Evolutionary conservation across 2,329 filamentous ascomycete species (phyloP), one percentile per base, ranked within the genome.

Genomic region (Septoria petroselini): DNA sequence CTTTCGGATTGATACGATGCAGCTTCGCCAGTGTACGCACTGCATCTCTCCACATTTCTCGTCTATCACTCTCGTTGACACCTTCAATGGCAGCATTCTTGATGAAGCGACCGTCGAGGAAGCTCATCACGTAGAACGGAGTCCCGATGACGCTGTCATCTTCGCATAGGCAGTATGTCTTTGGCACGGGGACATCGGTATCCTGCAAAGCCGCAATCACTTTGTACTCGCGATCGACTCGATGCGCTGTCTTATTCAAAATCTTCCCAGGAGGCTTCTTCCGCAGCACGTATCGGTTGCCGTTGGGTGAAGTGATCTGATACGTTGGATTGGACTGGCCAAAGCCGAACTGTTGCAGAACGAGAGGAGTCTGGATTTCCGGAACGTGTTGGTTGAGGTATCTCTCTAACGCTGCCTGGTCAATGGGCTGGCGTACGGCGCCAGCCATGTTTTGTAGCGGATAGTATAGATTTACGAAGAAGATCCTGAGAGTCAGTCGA

Each of bases 111-210:
- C 93, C 93, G 64, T 95, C 87, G 53, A 97, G 77, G 68, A 93
- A 97, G 67, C 89, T 84, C 93, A 98, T 97, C 64, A 97, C 84
- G 73, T 98, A 97, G 70, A 97, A 98, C 3, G 90, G 82, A 3
- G 91, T 97, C 46, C 91, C 93, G 56, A 97, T 77, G 30, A 97
- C 77, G 50, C 71, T 73, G 29, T 77, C 74, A 71, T 97, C 91
- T 69, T 94, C 86, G 72, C 93, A 98, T 14, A 97, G 79, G 63
- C 84, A 85, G 68, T 89, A 85, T 7, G 88, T 81, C 67, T 80
- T 84, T 6, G 93, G 93, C 0, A 95, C 89, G 0, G 91, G 88
- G 8, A 97, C 90, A 65, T 88, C 83, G 17, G 88, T 94, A 44
- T 74, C 57, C 83, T 58, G 81, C 30, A 97, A 79, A 3, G 91